phyloP scores from a whole-genome alignment of 345 rosid genomes.

The Arabidopsis arenosa region DNA sequence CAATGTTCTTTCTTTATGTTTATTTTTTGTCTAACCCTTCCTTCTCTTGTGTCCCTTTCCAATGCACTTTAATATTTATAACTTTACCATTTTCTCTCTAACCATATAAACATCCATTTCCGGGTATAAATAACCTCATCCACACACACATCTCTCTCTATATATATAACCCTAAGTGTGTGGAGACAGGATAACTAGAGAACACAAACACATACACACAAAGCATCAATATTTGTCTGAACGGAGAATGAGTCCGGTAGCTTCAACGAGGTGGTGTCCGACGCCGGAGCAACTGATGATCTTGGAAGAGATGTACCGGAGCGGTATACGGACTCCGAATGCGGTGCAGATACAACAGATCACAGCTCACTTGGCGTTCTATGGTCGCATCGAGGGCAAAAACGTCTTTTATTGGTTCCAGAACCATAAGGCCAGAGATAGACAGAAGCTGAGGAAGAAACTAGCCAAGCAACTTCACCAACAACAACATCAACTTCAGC shows the following conservation, averaged over 20 bases:
- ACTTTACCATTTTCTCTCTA: constrained; percentile 21
- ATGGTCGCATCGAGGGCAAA: constrained; percentile 89
- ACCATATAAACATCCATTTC: constrained; percentile 19
- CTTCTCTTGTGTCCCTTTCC: constrained; percentile 44
- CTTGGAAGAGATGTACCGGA: constrained; percentile 81
- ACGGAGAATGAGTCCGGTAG: constrained; percentile 63
- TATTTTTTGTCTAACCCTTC: constrained; percentile 48
- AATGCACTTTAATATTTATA: constrained; percentile 31
- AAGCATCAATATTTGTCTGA: constrained; percentile 9
- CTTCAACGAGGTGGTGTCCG: constrained; percentile 94
- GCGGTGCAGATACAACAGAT: constrained; percentile 87
- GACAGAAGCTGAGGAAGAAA: constrained; percentile 81
- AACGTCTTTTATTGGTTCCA: constrained; percentile 98
- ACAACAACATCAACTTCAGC: constrained; percentile 55
- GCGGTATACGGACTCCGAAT: constrained; percentile 80
- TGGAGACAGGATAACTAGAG: constrained; percentile 3
- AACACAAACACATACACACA: not conserved
- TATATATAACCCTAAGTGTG: constrained; percentile 12
- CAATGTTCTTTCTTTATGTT: constrained; percentile 43
- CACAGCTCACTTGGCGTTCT: constrained; percentile 74
- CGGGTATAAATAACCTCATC: constrained; percentile 36
- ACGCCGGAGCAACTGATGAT: constrained; percentile 96
- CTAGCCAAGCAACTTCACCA: constrained; percentile 70
- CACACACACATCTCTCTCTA: constrained; percentile 20
- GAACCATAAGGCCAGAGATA: constrained; percentile 96